Base-by-base conservation (phyloP, 345 rosid genomes). In the Nephelium lappaceum region DNA sequence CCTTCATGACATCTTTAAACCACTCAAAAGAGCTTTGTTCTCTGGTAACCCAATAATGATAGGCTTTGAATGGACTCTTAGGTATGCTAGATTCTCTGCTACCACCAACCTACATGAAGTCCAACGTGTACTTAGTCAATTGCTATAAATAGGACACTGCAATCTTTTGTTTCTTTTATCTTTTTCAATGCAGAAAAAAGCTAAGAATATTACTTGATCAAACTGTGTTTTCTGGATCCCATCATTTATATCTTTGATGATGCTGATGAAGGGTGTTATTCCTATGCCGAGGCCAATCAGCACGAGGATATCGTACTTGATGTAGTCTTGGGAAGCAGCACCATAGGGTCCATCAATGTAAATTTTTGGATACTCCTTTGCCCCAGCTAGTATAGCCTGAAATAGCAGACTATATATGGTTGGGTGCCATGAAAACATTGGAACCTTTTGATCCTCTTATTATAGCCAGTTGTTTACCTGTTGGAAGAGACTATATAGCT, bases 231-330 rank as follows among this genome's bases (percentile, higher is more conserved):
- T 67, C 42, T 70, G 71, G 36, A 74, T 51, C 18, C 70, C 69
- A 53, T 49, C 67, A 6, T 77, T 78, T 2, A 87, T 23, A 68
- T 90, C 91, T 81, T 82, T 84, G 73, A 90, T 87, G 80, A 90
- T 85, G 88, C 90, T 87, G 58, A 88, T 80, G 83, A 88, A 90
- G 5, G 91, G 93, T 5, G 93, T 90, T 45, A 82, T 84, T 71
- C 93, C 93, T 5, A 90, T 90, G 61, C 93, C 93, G 14, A 88
- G 90, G 65, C 93, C 93, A 19, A 88, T 81, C 57, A 90, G 79
- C 70, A 88, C 65, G 23, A 90, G 83, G 0, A 84, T 25, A 11
- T 90, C 93, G 38, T 90, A 90, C 79, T 90, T 88, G 77, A 67
- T 71, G 45, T 90, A 81, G 82, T 90, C 90, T 71, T 90, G 93